phyloP scores from a whole-genome alignment of 1,284 basidiomycete species.

The Phellopilus nigrolimitatus region DNA sequence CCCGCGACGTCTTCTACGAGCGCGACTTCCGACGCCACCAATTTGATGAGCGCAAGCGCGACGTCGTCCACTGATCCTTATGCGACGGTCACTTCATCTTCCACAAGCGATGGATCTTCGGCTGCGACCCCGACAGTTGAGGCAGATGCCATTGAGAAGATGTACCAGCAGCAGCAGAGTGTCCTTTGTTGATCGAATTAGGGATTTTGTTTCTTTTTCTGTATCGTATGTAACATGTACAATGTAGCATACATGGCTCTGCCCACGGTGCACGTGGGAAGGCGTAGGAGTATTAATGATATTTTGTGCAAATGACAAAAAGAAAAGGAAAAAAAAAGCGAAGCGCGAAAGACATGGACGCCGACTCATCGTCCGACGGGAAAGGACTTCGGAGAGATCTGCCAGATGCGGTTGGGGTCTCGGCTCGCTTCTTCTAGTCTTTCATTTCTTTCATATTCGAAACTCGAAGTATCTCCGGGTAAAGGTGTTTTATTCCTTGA shows the following conservation, averaged over 20 bases:
- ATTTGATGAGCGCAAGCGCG: constrained; percentile 20
- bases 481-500: too few relatives aligned
- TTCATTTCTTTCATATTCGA: too few relatives aligned
- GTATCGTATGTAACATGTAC: background rate
- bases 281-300: background rate
- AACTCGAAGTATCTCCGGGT: too few relatives aligned
- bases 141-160: constrained; percentile 17
- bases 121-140: constrained; percentile 5
- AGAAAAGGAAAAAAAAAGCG: background rate
- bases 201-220: background rate
- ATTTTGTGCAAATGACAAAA: background rate
- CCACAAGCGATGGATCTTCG: background rate
- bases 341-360: constrained; percentile 5
- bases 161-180: constrained; percentile 8
- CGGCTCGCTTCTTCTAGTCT: too few relatives aligned
- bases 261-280: background rate
- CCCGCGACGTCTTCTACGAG: constrained; percentile 17
- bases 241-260: background rate
- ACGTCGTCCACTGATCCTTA: constrained; percentile 20
- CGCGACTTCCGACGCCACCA: constrained; percentile 20
- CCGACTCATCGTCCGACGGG: constrained; percentile 18
- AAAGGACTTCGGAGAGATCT: constrained; percentile 7
- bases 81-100: constrained; percentile 6
- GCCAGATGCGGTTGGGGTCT: too few relatives aligned
- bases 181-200: background rate